phyloP scores from a whole-genome alignment of 768 basidiomycete genomes.

The Paxillus involutus region DNA sequence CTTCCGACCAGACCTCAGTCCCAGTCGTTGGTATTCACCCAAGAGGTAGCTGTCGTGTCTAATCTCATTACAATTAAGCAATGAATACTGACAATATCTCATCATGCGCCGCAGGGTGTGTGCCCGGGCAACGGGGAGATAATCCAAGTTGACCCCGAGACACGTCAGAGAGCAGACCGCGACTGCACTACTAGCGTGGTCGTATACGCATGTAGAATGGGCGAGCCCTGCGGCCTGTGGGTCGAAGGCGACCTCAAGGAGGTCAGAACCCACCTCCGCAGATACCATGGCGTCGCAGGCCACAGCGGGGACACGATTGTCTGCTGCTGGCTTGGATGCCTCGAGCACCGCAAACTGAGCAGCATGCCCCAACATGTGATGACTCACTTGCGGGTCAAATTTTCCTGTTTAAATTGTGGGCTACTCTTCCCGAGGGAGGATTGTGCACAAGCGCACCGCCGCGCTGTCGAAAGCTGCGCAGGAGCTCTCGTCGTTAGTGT shows the following conservation, averaged over 20 bases:
- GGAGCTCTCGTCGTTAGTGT: not conserved
- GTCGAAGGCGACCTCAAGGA: conserved; percentile 2
- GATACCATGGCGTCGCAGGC: not conserved
- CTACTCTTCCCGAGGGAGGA: not conserved
- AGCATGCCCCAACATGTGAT: conserved; percentile 5
- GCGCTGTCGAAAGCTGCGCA: not conserved
- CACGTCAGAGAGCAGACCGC: not conserved
- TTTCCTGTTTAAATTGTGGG: not conserved
- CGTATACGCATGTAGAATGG: not conserved
- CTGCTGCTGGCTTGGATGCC: conserved; percentile 2
- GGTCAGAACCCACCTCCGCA: conserved; percentile 2
- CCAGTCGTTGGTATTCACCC: too few species aligned
- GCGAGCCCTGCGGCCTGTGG: not conserved
- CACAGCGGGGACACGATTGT: not conserved
- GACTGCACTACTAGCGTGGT: not conserved
- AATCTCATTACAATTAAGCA: too few species aligned
- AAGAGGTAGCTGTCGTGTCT: too few species aligned
- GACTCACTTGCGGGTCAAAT: not conserved
- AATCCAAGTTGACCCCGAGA: not conserved
- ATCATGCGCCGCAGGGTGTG: not conserved
- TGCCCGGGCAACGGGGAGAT: not conserved
- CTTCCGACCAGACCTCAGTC: too few species aligned
- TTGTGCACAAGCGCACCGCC: not conserved
- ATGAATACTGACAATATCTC: too few species aligned
- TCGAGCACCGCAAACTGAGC: not conserved